Percentiles rank a stretch among this genome's conserved stretches.
These are phyloP conservation scores for Penicillium sp. DNA, from an alignment of 2,329 filamentous ascomycete species.

Conservation along the genomic window DNA sequence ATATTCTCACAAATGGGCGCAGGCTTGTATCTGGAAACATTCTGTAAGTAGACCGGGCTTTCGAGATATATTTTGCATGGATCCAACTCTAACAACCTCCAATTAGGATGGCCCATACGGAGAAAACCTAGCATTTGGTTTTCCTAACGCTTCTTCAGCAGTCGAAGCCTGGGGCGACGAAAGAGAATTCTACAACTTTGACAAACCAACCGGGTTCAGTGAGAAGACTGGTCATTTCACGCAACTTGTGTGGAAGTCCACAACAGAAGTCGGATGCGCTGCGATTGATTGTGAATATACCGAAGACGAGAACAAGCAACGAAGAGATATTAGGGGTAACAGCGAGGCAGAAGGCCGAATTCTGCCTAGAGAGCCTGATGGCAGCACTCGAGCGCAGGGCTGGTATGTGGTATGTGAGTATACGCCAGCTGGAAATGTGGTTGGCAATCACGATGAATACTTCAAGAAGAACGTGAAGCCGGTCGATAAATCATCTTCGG, in stretches of 20 bases:
- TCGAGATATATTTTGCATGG: neutral
- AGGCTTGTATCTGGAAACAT: conserved; percentile 51
- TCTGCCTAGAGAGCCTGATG: conserved; percentile 16
- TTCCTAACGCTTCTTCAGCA: conserved; percentile 62
- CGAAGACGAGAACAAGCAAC: conserved; percentile 30
- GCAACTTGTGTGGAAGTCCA: conserved; percentile 73
- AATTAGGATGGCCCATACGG: conserved; percentile 66
- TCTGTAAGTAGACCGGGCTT: conserved; percentile 39
- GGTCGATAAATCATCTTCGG: conserved; percentile 21
- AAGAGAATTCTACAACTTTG: conserved; percentile 64
- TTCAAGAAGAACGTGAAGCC: conserved; percentile 42
- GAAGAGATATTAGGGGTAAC: conserved; percentile 8
- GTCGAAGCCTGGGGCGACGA: conserved; percentile 73
- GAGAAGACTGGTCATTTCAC: conserved; percentile 73
- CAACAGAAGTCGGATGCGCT: conserved; percentile 65
- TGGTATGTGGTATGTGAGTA: conserved; percentile 76
- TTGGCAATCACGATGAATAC: conserved; percentile 38
- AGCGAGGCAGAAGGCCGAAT: neutral
- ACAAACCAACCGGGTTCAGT: conserved; percentile 59
- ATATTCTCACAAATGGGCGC: conserved; percentile 60
- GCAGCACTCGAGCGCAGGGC: conserved; percentile 48
- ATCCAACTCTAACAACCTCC: conserved; percentile 8
- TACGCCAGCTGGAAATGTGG: conserved; percentile 69
- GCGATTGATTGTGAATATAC: conserved; percentile 50
- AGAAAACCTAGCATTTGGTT: conserved; percentile 76